Conservation (phyloP, 176 grass and related monocot genomes). For the Poa pratensis region DNA sequence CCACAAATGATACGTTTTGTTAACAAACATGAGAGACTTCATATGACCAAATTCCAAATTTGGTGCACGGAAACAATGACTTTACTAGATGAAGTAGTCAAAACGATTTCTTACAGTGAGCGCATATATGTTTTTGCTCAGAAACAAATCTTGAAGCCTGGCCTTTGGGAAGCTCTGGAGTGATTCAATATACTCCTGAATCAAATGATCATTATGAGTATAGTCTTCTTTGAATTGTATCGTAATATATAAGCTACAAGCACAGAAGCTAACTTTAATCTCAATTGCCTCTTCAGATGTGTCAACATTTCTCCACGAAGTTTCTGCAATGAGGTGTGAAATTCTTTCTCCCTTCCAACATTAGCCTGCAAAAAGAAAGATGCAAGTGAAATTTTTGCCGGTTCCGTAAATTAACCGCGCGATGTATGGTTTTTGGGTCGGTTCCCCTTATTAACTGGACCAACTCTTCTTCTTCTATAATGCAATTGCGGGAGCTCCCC, state of each 20-base stretch:
- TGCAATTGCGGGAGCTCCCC: too few species aligned
- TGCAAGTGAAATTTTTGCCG: background rate
- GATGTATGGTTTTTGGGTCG: too few species aligned
- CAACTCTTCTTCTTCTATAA: too few species aligned
- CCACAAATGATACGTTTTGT: background rate
- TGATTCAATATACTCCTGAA: slow-evolving; percentile 69
- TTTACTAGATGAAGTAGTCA: slow-evolving; percentile 20
- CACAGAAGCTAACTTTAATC: slow-evolving; percentile 61
- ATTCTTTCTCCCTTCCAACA: slow-evolving; percentile 62
- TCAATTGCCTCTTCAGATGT: slow-evolving; percentile 62
- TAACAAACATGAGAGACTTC: background rate
- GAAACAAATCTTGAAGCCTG: slow-evolving; percentile 60
- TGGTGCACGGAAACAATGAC: background rate
- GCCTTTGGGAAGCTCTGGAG: slow-evolving; percentile 55
- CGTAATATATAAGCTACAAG: slow-evolving; percentile 19
- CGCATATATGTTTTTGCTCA: slow-evolving; percentile 58
- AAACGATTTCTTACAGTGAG: slow-evolving; percentile 67
- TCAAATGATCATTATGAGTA: slow-evolving; percentile 12
- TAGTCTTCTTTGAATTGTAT: slow-evolving; percentile 2
- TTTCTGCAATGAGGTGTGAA: slow-evolving; percentile 60
- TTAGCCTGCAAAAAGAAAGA: slow-evolving; percentile 57
- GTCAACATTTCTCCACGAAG: slow-evolving; percentile 60
- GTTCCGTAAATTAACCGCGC: too few species aligned
- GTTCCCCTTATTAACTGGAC: too few species aligned
- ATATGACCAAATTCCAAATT: slow-evolving; percentile 29